Conservation (phyloP, 2,329 filamentous ascomycete genomes). For the Simplicillium sp. region DNA sequence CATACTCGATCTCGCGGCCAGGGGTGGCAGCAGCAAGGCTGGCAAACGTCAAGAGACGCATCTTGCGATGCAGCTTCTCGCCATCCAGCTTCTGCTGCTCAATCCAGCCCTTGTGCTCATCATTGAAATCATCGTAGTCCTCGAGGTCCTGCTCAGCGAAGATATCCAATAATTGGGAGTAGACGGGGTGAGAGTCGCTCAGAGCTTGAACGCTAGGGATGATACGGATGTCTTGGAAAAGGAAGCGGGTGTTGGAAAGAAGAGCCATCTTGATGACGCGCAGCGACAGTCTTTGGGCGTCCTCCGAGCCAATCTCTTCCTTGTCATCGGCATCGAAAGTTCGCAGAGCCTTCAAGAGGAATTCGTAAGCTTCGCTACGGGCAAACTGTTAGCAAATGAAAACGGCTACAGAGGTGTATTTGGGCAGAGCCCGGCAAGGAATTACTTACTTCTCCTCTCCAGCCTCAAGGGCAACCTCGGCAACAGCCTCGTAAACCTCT, state of each 20-base stretch:
- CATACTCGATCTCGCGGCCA: constrained; percentile 82
- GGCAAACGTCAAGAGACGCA: constrained; percentile 88
- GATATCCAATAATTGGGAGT: constrained; percentile 89
- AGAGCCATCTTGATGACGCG: constrained; percentile 46
- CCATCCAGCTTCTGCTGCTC: constrained; percentile 66
- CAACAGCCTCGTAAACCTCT: constrained; percentile 74
- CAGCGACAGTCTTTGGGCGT: constrained; percentile 51
- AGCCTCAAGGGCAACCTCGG: constrained; percentile 69
- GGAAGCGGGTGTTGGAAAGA: constrained; percentile 47
- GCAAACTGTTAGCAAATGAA: constrained; percentile 6
- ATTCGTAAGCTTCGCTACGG: constrained; percentile 53
- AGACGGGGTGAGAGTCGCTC: constrained; percentile 70
- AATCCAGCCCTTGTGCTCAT: constrained; percentile 81
- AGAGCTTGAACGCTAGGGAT: constrained; percentile 81
- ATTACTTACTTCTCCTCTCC: constrained; percentile 63
- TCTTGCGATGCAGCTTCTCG: constrained; percentile 79
- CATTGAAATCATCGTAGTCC: constrained; percentile 91
- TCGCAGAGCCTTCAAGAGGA: constrained; percentile 52
- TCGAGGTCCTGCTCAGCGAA: constrained; percentile 92
- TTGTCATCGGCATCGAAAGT: constrained; percentile 49
- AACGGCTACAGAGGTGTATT: not conserved
- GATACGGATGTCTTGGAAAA: constrained; percentile 73
- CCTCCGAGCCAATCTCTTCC: constrained; percentile 46
- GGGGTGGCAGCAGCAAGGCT: constrained; percentile 77
- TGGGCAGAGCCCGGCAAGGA: not conserved